These are phyloP conservation scores for Sequoia sempervirens DNA, from an alignment of 75 land plant genomes.

Conservation along the genomic window DNA sequence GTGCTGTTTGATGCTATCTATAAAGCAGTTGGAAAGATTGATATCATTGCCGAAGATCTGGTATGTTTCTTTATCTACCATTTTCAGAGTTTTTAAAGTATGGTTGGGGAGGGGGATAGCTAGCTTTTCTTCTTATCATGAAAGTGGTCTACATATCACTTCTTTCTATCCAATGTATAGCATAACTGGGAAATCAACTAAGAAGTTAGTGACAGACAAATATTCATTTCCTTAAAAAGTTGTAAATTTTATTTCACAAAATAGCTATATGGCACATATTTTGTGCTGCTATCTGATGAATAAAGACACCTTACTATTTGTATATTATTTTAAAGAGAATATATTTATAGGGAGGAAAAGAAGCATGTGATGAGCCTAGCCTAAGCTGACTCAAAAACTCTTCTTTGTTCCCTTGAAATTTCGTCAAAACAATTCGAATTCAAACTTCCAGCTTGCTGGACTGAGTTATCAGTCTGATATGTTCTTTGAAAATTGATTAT, in stretches of 20 bases:
- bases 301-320: not conserved
- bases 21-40: conserved; percentile 76
- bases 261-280: not conserved
- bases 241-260: not conserved
- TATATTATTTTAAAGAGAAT: too few relatives aligned
- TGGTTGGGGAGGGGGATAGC: not conserved
- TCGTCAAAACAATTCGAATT: too few relatives aligned
- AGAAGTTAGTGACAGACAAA: not conserved
- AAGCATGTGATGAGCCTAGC: too few relatives aligned
- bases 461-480: too few relatives aligned
- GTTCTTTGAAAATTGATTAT: too few relatives aligned
- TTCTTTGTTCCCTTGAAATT: too few relatives aligned
- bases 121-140: not conserved
- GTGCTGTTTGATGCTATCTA: conserved; percentile 77
- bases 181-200: not conserved
- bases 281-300: not conserved
- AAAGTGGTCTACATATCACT: not conserved
- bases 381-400: too few relatives aligned
- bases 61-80: conserved; percentile 29
- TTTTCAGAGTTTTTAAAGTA: not conserved
- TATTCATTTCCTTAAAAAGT: not conserved
- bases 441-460: too few relatives aligned
- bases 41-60: conserved; percentile 92
- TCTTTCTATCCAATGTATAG: not conserved
- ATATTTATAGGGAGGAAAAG: not conserved